Conservation (phyloP, 345 rosid species). For the Populus euphratica region DNA sequence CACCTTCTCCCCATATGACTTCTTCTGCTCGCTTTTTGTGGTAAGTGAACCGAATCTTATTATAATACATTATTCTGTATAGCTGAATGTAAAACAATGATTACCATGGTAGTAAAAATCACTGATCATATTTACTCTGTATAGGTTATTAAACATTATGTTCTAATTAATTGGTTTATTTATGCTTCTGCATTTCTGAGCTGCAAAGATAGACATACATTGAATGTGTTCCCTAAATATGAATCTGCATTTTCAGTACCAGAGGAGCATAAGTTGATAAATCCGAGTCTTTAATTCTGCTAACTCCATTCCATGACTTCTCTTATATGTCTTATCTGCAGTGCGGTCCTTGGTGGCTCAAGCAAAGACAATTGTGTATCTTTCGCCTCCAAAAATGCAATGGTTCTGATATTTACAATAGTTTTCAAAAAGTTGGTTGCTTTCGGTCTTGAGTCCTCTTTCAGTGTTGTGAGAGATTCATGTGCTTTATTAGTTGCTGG, state of each 20-base stretch:
- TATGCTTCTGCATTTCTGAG: background rate
- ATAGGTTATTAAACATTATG: background rate
- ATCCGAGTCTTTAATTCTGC: background rate
- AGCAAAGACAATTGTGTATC: slow-evolving; percentile 40
- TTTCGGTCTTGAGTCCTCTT: slow-evolving; percentile 58
- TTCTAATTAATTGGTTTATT: background rate
- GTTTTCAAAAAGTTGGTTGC: slow-evolving; percentile 46
- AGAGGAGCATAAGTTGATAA: background rate
- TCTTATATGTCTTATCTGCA: slow-evolving; percentile 38
- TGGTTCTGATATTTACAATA: slow-evolving; percentile 45
- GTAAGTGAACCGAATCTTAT: slow-evolving; percentile 39
- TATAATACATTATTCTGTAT: background rate
- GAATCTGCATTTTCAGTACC: background rate
- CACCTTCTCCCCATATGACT: slow-evolving; percentile 37
- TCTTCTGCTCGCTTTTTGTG: slow-evolving; percentile 56
- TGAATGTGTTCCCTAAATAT: background rate
- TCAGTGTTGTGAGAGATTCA: slow-evolving; percentile 54
- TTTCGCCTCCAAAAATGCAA: slow-evolving; percentile 53
- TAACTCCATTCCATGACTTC: slow-evolving; percentile 17
- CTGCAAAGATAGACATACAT: background rate
- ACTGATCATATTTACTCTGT: background rate
- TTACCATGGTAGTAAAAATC: background rate
- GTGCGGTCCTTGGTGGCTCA: slow-evolving; percentile 79
- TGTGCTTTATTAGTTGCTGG: slow-evolving; percentile 37
- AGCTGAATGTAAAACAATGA: background rate